These are phyloP conservation scores for Scheffersomyces ergatensis DNA, from an alignment of 805 yeast species.

Conservation along the genomic window DNA sequence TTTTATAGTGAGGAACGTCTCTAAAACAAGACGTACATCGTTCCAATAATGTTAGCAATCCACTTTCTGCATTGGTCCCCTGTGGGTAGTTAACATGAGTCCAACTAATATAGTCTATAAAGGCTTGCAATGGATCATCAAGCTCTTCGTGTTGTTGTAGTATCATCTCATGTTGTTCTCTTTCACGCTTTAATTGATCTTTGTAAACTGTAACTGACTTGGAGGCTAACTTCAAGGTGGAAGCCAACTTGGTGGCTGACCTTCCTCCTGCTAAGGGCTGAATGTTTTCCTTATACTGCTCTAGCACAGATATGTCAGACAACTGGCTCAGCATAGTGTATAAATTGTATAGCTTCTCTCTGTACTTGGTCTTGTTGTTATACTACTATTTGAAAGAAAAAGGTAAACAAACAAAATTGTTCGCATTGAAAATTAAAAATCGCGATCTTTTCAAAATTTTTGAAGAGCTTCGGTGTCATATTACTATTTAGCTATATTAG, in stretches of 20 bases:
- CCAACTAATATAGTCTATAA: constrained; percentile 76
- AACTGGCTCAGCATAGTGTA: no score
- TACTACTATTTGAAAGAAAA: no score
- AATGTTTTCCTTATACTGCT: constrained; percentile 72
- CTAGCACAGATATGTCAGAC: constrained; percentile 15
- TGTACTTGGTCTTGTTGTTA: no score
- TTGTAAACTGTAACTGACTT: constrained; percentile 19
- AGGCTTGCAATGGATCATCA: constrained; percentile 83
- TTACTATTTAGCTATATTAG: no score
- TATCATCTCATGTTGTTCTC: constrained; percentile 48
- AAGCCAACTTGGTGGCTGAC: constrained; percentile 56
- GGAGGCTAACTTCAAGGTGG: constrained; percentile 29
- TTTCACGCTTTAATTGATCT: constrained; percentile 26
- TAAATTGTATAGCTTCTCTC: no score
- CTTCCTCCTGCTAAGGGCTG: constrained; percentile 66
- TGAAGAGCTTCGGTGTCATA: no score
- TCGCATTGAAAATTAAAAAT: no score
- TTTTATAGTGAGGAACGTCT: constrained; percentile 64
- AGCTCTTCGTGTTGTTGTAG: constrained; percentile 53
- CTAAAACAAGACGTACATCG: constrained; percentile 68
- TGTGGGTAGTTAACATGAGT: constrained; percentile 59
- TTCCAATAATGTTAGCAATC: constrained; percentile 63
- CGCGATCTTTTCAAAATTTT: no score
- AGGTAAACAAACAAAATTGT: no score
- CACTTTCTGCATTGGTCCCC: constrained; percentile 61